Base-by-base conservation (phyloP, 805 yeast genomes). In the Brettanomyces naardenensis region DNA sequence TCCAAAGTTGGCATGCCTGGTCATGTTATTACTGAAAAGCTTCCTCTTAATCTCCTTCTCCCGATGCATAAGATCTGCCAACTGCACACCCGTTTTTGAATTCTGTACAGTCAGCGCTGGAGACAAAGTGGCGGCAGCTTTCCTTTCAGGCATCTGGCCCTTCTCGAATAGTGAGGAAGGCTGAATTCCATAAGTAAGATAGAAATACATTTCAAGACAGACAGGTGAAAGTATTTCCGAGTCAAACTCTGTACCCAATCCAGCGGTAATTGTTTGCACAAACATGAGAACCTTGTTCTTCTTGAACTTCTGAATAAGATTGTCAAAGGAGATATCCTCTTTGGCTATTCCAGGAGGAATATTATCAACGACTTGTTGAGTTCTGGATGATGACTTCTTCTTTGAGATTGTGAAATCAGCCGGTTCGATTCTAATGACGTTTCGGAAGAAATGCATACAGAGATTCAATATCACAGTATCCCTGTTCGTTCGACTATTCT, bases 1-100 rank as follows among this genome's bases (percentile, higher is more conserved):
- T 1, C 98, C 98, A 63, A 90, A 90, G 37, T 95, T 69, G 3
- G 92, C 89, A 54, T 90, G 98, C 33, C 98, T 70, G 4, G 59
- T 51, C 4, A 52, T 44, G 20, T 43, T 45, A 23, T 49, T 45
- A 19, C 46, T 44, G 21, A 48, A 43, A 3, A 56, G 38, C 22
- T 39, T 42, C 19, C 48, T 48, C 23, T 73, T 75, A 42, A 80
- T 54, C 23, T 68, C 66, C 17, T 69, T 65, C 51, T 90, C 97
- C 38, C 69, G 69, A 2, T 65, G 62, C n/a, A 87, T 62, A 6
- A 85, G 54, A 17, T 68, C 72, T 31, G 66, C 57, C 17, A 80
- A 56, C 39, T 66, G 67, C 41, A 64, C 41, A 6, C 41, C 43
- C 2, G 37, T 20, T 9, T 20, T 15, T 26, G 28, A 25, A 19